Evolutionary conservation across 768 basidiomycete species (phyloP).

Genomic region (Amanita rimosa): DNA sequence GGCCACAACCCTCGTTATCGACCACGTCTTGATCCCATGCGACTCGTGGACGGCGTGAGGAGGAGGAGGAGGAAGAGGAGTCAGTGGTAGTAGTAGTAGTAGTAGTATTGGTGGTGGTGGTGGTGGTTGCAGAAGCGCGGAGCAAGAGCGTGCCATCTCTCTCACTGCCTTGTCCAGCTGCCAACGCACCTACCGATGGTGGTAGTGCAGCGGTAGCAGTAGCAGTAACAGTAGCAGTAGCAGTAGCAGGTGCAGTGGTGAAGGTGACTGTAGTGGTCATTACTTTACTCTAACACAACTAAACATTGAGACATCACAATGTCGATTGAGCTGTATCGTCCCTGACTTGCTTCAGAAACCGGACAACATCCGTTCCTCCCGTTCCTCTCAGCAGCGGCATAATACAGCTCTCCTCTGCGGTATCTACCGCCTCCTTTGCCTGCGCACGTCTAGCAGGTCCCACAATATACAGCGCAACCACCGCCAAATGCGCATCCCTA

Average conservation of each 20-base stretch:
- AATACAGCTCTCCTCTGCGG: no score
- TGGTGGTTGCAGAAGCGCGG: constrained; percentile 31
- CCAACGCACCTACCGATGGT: no score
- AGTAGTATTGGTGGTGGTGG: no score
- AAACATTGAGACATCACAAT: no score
- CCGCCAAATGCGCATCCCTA: constrained; percentile 69
- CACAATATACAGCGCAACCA: constrained; percentile 71
- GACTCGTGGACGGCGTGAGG: constrained; percentile 40
- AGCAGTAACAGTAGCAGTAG: background rate
- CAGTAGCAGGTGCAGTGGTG: background rate
- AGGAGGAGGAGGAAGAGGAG: constrained; percentile 12
- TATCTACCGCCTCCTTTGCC: background rate
- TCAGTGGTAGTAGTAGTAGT: no score
- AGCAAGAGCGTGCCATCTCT: constrained; percentile 56
- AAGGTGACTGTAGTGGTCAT: background rate
- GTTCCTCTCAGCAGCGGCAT: constrained; percentile 64
- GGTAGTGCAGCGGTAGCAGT: background rate
- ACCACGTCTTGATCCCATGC: constrained; percentile 79
- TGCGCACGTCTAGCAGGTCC: constrained; percentile 43
- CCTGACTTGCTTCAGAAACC: constrained; percentile 67
- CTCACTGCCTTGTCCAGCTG: no score
- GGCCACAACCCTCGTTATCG: constrained; percentile 84
- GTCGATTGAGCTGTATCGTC: constrained; percentile 22
- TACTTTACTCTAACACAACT: background rate
- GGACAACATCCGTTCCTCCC: constrained; percentile 70